A percentile compares a stretch with the other conserved stretches of the same genome.
Conservation (phyloP, 495 filamentous ascomycete species). For the Penicillium malachiteum region DNA sequence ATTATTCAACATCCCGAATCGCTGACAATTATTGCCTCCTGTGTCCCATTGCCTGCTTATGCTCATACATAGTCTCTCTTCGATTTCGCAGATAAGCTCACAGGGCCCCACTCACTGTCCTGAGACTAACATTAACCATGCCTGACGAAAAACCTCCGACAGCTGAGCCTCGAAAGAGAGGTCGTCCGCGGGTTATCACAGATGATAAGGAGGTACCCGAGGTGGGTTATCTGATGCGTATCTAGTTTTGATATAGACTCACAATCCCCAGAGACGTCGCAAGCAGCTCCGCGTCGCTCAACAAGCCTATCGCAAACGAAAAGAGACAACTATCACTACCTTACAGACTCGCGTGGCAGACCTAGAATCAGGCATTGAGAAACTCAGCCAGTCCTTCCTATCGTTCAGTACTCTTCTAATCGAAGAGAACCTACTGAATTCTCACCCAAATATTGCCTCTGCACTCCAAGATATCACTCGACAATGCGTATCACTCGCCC, state of each 20-base stretch:
- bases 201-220: slow-evolving; percentile 27
- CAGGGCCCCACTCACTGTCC: too few species aligned
- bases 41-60: not conserved
- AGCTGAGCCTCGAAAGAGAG: slow-evolving; percentile 22
- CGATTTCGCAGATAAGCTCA: not conserved
- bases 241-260: not conserved
- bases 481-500: slow-evolving; percentile 45
- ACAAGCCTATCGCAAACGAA: slow-evolving; percentile 80
- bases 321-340: slow-evolving; percentile 76
- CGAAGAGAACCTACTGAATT: slow-evolving; percentile 45
- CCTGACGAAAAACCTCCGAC: not conserved
- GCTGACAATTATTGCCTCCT: not conserved
- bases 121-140: not conserved
- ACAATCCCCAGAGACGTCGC: slow-evolving; percentile 49
- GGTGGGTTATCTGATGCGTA: slow-evolving; percentile 13
- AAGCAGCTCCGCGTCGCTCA: slow-evolving; percentile 87
- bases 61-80: not conserved
- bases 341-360: slow-evolving; percentile 67
- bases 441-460: slow-evolving; percentile 34
- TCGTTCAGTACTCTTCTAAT: slow-evolving; percentile 62
- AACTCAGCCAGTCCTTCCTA: slow-evolving; percentile 74
- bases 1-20: slow-evolving; percentile 5
- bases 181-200: slow-evolving; percentile 24
- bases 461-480: slow-evolving; percentile 49
- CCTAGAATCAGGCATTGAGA: slow-evolving; percentile 65